Base-by-base conservation (phyloP, 495 filamentous ascomycete genomes). In the Extremus antarcticus region DNA sequence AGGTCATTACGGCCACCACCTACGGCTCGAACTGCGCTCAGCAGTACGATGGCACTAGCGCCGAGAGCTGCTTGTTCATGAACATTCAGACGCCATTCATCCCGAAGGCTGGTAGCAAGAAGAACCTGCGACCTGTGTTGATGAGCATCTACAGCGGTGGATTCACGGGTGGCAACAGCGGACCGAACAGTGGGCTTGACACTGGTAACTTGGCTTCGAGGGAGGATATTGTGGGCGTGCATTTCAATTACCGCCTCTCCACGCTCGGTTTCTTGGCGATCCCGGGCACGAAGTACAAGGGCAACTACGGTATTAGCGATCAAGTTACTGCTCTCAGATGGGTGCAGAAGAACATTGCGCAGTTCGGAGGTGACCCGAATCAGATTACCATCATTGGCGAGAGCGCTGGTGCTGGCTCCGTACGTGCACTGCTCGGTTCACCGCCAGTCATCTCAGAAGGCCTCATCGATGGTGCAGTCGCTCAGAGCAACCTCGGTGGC, bases 301-400 rank as follows among this genome's bases (percentile, higher is more conserved):
- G 57, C 16, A 65, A 65, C 50, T 60, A 47, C 38, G 63, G 63
- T 20, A 57, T 65, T 21, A 43, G 38, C n/a, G 63, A 65, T 35
- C 63, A 65, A 43, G 32, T 57, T 7, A 55, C 52, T 17, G 60
- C 63, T 9, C 55, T 65, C 19, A 32, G 67, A 47, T 72, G 68
- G 68, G 59, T 67, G 7, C 47, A 53, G 8, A 59, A 67, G 41
- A 72, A 72, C 55, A 70, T 70, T 39, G 65, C 62, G 0, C 49
- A 60, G 2, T 72, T 72, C 50, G 69, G 69, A 16, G 69, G 69
- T 25, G 68, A 72, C 46, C 69, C 69, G 3, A 25, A 56, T 21
- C 63, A 66, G 43, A 82, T 87, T 15, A 86, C 82, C 16, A 85
- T 87, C 56, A 87, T 83, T 78, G 85, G 84, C 40, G 81, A 87